Conservation (phyloP, 148 eudicot genomes). For the Amaranthus palmeri region DNA sequence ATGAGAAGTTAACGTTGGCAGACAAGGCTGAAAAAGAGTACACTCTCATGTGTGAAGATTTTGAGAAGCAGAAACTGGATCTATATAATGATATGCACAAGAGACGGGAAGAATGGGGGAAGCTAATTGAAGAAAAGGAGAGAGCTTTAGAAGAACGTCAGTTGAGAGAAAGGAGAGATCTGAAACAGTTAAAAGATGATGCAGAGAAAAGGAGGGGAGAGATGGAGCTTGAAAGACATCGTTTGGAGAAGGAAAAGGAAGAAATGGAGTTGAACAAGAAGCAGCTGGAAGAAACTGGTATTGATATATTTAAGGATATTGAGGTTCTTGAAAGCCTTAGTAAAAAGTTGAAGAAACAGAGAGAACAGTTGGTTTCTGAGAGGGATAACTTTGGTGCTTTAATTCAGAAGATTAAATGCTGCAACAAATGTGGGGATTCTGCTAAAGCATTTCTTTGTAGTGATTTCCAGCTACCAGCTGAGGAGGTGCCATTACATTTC, state of each 20-base stretch:
- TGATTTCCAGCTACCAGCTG: constrained; percentile 40
- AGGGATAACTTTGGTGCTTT: constrained; percentile 49
- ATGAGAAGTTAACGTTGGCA: constrained; percentile 45
- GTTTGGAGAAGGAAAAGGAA: constrained; percentile 53
- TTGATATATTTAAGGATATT: constrained; percentile 72
- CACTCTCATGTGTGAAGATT: constrained; percentile 45
- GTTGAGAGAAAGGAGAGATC: constrained; percentile 34
- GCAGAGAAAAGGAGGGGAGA: constrained; percentile 47
- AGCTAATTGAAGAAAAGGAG: constrained; percentile 49
- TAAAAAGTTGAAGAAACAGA: constrained; percentile 57
- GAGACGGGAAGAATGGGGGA: constrained; percentile 52
- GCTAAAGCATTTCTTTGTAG: constrained; percentile 36
- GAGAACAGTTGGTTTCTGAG: constrained; percentile 53
- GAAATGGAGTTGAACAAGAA: constrained; percentile 48
- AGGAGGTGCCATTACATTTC: constrained; percentile 32
- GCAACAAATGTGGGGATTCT: constrained; percentile 58
- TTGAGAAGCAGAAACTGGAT: constrained; percentile 49
- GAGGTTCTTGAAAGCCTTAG: constrained; percentile 57
- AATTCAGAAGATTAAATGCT: constrained; percentile 52
- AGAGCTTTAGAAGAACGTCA: constrained; percentile 54
- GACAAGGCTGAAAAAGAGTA: constrained; percentile 51
- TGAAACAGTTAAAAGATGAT: constrained; percentile 44
- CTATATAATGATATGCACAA: constrained; percentile 51
- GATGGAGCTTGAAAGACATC: constrained; percentile 38
- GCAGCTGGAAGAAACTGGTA: constrained; percentile 57